These are phyloP conservation scores for Tetracladium setigerum DNA, from an alignment of 495 filamentous ascomycete species.

Conservation along the genomic window DNA sequence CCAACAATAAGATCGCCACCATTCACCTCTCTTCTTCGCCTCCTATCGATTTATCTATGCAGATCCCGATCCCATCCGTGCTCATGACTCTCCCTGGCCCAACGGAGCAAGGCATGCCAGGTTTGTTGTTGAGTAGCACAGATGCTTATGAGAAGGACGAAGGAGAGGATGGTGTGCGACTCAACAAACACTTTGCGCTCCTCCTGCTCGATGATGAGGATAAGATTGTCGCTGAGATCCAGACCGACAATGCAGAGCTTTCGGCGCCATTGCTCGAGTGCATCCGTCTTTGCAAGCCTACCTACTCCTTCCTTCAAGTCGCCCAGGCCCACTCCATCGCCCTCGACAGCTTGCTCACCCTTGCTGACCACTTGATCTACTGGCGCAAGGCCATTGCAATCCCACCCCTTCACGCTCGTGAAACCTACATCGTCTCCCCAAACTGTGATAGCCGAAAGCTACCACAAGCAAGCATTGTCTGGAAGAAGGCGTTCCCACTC, in stretches of 20 bases:
- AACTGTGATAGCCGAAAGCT: slow-evolving; percentile 78
- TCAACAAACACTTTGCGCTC: slow-evolving; percentile 80
- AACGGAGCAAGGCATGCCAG: slow-evolving; percentile 56
- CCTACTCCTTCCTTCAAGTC: slow-evolving; percentile 64
- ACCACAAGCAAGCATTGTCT: slow-evolving; percentile 60
- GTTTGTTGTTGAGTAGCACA: slow-evolving; percentile 79
- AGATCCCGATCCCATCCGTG: slow-evolving; percentile 76
- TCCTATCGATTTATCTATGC: slow-evolving; percentile 61
- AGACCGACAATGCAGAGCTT: slow-evolving; percentile 62
- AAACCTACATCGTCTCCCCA: slow-evolving; percentile 90
- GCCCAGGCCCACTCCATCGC: slow-evolving; percentile 64
- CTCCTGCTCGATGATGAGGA: slow-evolving; percentile 80
- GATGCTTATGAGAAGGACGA: slow-evolving; percentile 66
- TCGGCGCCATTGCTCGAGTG: slow-evolving; percentile 72
- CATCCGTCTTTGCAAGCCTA: slow-evolving; percentile 75
- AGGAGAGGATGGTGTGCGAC: slow-evolving; percentile 46
- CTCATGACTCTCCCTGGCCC: slow-evolving; percentile 63
- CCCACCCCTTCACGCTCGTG: slow-evolving; percentile 78
- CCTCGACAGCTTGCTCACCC: slow-evolving; percentile 69
- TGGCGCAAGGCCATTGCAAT: slow-evolving; percentile 91
- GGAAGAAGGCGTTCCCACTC: slow-evolving; percentile 68
- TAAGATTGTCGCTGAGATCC: slow-evolving; percentile 75
- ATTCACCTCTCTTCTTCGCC: slow-evolving; percentile 38
- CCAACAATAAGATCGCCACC: slow-evolving; percentile 70
- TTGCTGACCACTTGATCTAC: slow-evolving; percentile 87